Evolutionary conservation across 768 basidiomycete genomes (phyloP), one percentile per base, ranked within the genome.

Genomic region (Exsudoporus frostii): DNA sequence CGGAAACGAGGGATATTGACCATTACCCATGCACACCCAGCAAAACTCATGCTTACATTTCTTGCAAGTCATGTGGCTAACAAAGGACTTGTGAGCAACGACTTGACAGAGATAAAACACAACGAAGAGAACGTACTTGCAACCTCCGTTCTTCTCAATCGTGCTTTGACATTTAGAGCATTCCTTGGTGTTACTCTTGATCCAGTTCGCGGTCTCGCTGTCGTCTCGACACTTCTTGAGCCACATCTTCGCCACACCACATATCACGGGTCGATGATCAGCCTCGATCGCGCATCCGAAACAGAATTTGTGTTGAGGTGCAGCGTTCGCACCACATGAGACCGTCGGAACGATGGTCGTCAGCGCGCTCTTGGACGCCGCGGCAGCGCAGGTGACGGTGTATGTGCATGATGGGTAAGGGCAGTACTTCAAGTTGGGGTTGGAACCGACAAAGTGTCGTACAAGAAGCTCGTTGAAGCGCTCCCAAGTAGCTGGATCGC

Each of bases 141-240:
- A 99, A 13, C 97, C 97, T 9, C 97, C 97, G 59, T 98, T 98
- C 87, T 99, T 99, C 82, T 99, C 97, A 53, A 99, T 99, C 48
- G 97, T 98, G 63, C 92, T 93, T 69, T 92, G 88, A 69, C 97
- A 99, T 68, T 93, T 87, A 19, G 84, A 78, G 69, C 97, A 99
- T 71, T 99, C 97, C 77, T 99, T 98, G 38, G 97, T 99, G 69
- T 99, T 98, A 58, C 94, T 97, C 82, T 92, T 93, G 77, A 99
- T 93, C 97, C 97, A 99, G 70, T 99, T 98, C 24, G 94, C 92
- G 17, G 97, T 99, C 75, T 99, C 97, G 57, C 88, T 91, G 67
- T 99, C 97, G 69, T 99, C 97, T 46, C 85, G 83, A 71, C 97
- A 98, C 72, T 99, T 98, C 81, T 88, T 91, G 64, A 95, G 72